Evolutionary conservation across 1,139 yeast species (phyloP).

Genomic region (Diutina neorugosa): DNA sequence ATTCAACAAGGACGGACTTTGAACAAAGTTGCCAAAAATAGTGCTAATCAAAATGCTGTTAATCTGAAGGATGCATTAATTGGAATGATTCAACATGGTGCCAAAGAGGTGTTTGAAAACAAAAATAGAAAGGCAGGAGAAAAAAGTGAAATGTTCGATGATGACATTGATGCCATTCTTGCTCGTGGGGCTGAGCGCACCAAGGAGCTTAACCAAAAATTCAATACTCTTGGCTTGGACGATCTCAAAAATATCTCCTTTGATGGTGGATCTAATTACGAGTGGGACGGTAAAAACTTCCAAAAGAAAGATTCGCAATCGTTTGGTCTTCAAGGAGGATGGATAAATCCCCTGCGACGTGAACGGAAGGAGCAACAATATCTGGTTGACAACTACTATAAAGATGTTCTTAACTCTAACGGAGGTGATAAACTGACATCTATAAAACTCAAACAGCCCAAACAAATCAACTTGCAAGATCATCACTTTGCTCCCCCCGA

Average conservation of each 20-base stretch:
- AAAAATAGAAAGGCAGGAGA: conserved; percentile 11
- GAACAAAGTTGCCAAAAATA: conserved; percentile 1
- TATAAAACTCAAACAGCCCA: conserved; percentile 56
- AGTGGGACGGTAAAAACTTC: conserved; percentile 95
- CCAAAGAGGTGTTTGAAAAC: conserved; percentile 67
- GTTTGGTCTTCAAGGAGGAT: conserved; percentile 30
- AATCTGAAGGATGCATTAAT: conserved; percentile 73
- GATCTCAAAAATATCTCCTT: conserved; percentile 84
- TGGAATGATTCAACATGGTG: conserved; percentile 96
- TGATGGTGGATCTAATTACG: conserved; percentile 73
- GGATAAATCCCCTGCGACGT: conserved; percentile 86
- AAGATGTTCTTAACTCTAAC: conserved; percentile 49
- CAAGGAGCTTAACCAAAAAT: conserved; percentile 60
- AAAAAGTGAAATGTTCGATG: conserved; percentile 34
- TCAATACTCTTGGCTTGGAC: conserved; percentile 77
- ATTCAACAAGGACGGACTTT: conserved; percentile 56
- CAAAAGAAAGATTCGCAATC: conserved; percentile 45
- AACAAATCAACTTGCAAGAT: conserved; percentile 61
- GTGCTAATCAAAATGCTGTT: not conserved
- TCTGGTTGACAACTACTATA: conserved; percentile 78
- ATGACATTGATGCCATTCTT: conserved; percentile 73
- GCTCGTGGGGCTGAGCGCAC: conserved; percentile 76
- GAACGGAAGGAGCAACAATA: conserved; percentile 85
- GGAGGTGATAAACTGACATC: conserved; percentile 9
- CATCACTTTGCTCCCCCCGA: conserved; percentile 78